These are phyloP conservation scores for Yamadazyma membranifaciens DNA, from an alignment of 1,139 yeast genomes.

Conservation along the genomic window DNA sequence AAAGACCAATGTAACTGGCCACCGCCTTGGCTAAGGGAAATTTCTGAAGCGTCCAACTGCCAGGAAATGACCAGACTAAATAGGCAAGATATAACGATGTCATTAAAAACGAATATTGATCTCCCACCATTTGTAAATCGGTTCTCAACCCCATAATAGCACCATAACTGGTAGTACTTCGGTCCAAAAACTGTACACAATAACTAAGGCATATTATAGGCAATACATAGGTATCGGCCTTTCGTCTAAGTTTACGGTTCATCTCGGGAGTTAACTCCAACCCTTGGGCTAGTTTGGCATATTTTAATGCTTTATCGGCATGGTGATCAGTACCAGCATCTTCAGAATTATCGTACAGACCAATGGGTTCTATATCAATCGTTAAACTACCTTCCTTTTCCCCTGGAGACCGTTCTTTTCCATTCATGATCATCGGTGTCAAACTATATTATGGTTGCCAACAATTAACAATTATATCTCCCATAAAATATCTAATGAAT, in stretches of 20 bases:
- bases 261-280: constrained; percentile 13
- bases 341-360: background rate
- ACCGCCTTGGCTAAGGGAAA: constrained; percentile 53
- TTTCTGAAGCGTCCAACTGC: constrained; percentile 48
- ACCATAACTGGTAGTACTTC: constrained; percentile 41
- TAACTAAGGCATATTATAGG: constrained; percentile 13
- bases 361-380: constrained; percentile 1
- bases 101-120: constrained; percentile 46
- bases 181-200: constrained; percentile 43
- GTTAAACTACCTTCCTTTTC: constrained; percentile 1
- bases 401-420: background rate
- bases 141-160: constrained; percentile 22
- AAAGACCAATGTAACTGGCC: constrained; percentile 39
- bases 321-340: background rate
- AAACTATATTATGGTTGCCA: too few species aligned
- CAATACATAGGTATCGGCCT: constrained; percentile 19
- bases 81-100: constrained; percentile 57
- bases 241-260: constrained; percentile 16
- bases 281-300: constrained; percentile 15
- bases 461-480: too few species aligned
- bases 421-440: background rate
- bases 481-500: too few species aligned
- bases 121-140: constrained; percentile 21
- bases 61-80: constrained; percentile 52
- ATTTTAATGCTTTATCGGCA: constrained; percentile 27